Base-by-base conservation (phyloP, 768 basidiomycete genomes). In the Tulasnella sp. region DNA sequence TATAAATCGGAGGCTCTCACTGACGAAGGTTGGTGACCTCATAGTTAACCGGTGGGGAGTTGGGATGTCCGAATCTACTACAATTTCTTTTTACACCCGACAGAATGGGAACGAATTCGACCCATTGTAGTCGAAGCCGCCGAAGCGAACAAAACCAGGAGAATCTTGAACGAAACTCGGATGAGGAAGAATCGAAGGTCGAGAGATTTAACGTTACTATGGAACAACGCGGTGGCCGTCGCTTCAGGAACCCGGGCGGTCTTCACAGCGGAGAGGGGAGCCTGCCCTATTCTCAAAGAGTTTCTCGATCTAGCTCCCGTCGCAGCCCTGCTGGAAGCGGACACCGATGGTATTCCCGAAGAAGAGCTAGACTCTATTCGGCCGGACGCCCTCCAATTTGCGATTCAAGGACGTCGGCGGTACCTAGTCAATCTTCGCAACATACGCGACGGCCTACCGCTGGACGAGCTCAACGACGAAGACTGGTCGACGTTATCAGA, bases 41-140 rank as follows among this genome's bases (percentile, higher is more conserved):
- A 6, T 31, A 31, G 12, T 69, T 12, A 18, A 34, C 12, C 58
- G n/a, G 16, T 20, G 46, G 3, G 16, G 54, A 54, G 54, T n/a
- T n/a, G 4, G 0, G 54, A 1, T 50, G 7, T 24, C n/a, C n/a
- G 54, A 24, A n/a, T 24, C 50, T 24, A 24, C n/a, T n/a, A n/a
- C n/a, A n/a, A 48, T 46, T 46, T n/a, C 31, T 9, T 2, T 24
- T 69, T 4, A 37, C 9, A 31, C 12, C 31, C 5, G 28, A 37
- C 34, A 69, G 64, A 69, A 69, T 69, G 64, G 64, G 64, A 69
- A 34, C 64, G 64, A 28, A 69, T 69, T 69, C 64, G 64, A 16
- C 64, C 64, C 6, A 20, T 14, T 6, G 14, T 69, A 0, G 14
- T 28, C 18, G 28, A 34, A 2, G 64, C 64, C 28, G 64, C 64